These are phyloP conservation scores for Psilocybe cyanescens DNA, from an alignment of 768 basidiomycete species.

Conservation along the genomic window DNA sequence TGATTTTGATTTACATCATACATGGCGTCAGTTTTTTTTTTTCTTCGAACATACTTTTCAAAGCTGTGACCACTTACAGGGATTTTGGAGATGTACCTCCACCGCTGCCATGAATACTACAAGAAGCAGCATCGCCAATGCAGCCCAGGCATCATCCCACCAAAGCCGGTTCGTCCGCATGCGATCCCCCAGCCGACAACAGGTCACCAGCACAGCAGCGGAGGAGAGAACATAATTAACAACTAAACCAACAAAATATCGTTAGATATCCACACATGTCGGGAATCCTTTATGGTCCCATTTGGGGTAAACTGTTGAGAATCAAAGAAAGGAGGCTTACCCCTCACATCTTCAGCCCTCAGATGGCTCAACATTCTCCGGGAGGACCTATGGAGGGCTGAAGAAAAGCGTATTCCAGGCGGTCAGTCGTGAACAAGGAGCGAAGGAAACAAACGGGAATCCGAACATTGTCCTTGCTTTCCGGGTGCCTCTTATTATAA, in stretches of 20 bases:
- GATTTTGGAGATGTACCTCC: constrained; percentile 26
- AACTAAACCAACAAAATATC: constrained; percentile 8
- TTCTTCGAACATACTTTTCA: too few species aligned
- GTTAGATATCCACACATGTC: not conserved
- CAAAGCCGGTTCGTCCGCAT: constrained; percentile 20
- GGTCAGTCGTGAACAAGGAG: not conserved
- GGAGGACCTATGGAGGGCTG: not conserved
- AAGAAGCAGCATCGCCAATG: constrained; percentile 21
- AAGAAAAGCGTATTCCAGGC: not conserved
- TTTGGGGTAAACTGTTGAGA: too few species aligned
- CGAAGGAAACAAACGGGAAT: not conserved
- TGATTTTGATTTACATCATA: constrained; percentile 6
- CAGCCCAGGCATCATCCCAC: constrained; percentile 27
- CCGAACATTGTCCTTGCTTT: not conserved
- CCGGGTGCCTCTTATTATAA: not conserved
- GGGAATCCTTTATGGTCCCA: not conserved
- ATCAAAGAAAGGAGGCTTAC: not conserved
- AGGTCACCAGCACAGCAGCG: constrained; percentile 24
- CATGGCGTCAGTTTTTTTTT: too few species aligned
- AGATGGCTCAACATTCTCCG: constrained; percentile 1
- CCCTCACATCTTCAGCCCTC: constrained; percentile 9
- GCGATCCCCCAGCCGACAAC: constrained; percentile 22
- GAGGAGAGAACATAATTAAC: constrained; percentile 17
- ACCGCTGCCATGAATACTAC: constrained; percentile 23
- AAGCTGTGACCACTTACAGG: constrained; percentile 10